These are phyloP conservation scores for Aureobasidium sp. DNA, from an alignment of 2,329 filamentous ascomycete genomes.

Conservation along the genomic window DNA sequence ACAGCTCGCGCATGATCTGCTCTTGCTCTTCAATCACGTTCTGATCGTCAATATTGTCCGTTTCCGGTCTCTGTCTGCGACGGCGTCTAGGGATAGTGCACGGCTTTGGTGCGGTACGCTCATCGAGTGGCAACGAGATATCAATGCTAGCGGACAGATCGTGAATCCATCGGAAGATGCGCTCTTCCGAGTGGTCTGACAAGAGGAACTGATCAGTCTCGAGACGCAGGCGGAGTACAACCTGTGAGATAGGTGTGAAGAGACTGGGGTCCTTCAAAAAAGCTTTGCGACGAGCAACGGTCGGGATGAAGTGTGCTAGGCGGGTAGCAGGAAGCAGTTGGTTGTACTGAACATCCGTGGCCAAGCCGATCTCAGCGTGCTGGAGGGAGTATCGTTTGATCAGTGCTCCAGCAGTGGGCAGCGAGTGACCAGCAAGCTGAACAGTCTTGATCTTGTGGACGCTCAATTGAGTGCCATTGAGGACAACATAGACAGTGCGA, in stretches of 20 bases:
- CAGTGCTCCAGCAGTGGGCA: constrained; percentile 44
- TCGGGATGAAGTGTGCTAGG: constrained; percentile 37
- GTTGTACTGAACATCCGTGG: constrained; percentile 60
- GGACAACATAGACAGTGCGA: constrained; percentile 46
- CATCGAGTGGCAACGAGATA: constrained; percentile 60
- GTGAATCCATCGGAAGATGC: constrained; percentile 61
- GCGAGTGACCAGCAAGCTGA: constrained; percentile 21
- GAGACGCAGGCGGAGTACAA: constrained; percentile 60
- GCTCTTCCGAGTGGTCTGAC: constrained; percentile 54
- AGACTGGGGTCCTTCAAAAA: constrained; percentile 38
- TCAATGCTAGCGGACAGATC: constrained; percentile 64
- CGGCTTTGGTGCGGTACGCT: constrained; percentile 43
- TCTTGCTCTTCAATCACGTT: constrained; percentile 39
- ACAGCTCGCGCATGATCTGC: constrained; percentile 39
- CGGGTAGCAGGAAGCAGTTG: constrained; percentile 34
- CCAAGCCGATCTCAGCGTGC: constrained; percentile 66
- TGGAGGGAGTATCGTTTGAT: constrained; percentile 63
- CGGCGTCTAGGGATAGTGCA: constrained; percentile 37
- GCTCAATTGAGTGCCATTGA: constrained; percentile 60
- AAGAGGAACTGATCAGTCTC: constrained; percentile 68
- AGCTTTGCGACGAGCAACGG: constrained; percentile 27
- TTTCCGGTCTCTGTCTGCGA: constrained; percentile 24
- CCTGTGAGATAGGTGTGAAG: constrained; percentile 39
- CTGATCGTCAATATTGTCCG: constrained; percentile 26
- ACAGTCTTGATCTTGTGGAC: constrained; percentile 52